Base-by-base conservation (phyloP, 169 alveolate genomes). In the Eimeria falciformis region DNA sequence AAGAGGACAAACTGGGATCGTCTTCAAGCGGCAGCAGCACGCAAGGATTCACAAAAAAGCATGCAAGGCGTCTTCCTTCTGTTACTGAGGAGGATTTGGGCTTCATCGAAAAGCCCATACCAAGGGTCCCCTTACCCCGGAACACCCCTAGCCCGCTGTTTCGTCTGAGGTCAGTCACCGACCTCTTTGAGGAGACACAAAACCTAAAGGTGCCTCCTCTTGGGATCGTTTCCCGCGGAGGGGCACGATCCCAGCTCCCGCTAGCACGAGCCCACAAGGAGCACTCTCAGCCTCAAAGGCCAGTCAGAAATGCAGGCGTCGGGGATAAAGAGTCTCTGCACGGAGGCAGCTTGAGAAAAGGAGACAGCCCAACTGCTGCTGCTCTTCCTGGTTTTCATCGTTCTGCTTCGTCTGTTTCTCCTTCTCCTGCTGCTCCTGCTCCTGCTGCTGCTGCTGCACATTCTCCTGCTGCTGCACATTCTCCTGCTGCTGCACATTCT, bases 361-460 rank as follows among this genome's bases (percentile, higher is more conserved):
- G 62, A 11, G 62, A 7, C 62, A 50, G n/a, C 53, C 33, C 53
- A 21, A 27, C 14, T 5, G 25, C n/a, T 7, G 56, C 33, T 14
- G 56, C 83, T 71, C 25, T 53, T 25, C 83, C 3, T 71, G 83
- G 83, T 71, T 66, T 46, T 17, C 78, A 27, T n/a, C 47, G 29
- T 7, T 5, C 40, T 18, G 23, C 40, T 23, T 6, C 78, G 6
- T 6, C 78, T n/a, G 12, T 5, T 66, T 18, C 45, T 66, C 45
- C 78, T 66, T 40, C 45, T 66, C n/a, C 45, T 12, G 45, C 43
- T 66, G 78, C 43, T 66, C 47, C 78, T n/a, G 78, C 78, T 66
- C 25, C 78, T 66, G 78, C 78, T 66, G 78, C 78, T n/a, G 78
- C 78, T 66, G 45, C 37, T 7, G 46, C 21, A 6, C 12, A 40